Conservation (phyloP, 352 stramenopile species). For the Phytophthora rubi region DNA sequence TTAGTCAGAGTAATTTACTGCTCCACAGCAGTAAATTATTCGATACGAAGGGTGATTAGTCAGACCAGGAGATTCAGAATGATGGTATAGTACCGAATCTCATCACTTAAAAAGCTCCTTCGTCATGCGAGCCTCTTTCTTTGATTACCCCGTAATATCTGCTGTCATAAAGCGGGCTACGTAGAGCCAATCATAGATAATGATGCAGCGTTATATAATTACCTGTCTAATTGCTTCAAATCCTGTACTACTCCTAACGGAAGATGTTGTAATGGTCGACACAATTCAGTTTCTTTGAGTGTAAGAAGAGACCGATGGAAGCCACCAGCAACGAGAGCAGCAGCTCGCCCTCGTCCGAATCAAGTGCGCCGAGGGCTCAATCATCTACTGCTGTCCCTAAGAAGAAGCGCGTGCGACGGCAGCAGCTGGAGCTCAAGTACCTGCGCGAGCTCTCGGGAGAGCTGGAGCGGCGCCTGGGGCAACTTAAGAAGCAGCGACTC, state of each 20-base stretch:
- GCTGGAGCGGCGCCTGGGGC: conserved; percentile 34
- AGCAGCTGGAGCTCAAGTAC: conserved; percentile 44
- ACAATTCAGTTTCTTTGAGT: too few relatives aligned
- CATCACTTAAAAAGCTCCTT: too few relatives aligned
- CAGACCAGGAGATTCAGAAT: background rate
- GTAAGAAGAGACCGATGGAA: background rate
- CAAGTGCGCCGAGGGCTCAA: background rate
- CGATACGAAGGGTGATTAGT: background rate
- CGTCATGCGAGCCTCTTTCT: too few relatives aligned
- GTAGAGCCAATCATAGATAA: too few relatives aligned
- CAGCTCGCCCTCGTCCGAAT: conserved; percentile 12
- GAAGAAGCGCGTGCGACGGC: conserved; percentile 42
- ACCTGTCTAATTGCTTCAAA: too few relatives aligned
- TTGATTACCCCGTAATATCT: too few relatives aligned
- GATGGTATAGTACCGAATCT: background rate
- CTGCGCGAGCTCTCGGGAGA: conserved; percentile 42
- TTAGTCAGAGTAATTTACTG: too few relatives aligned
- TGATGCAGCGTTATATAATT: too few relatives aligned
- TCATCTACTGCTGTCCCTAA: conserved; percentile 2
- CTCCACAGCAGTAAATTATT: background rate
- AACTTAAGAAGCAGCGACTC: conserved; percentile 32
- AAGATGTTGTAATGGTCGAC: too few relatives aligned
- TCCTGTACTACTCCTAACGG: too few relatives aligned
- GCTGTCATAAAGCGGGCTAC: too few relatives aligned
- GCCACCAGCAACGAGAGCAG: conserved; percentile 14